A percentile compares a stretch with the other conserved stretches of the same genome.
These are phyloP conservation scores for Pichia californica DNA, from an alignment of 805 yeast species.

Conservation along the genomic window DNA sequence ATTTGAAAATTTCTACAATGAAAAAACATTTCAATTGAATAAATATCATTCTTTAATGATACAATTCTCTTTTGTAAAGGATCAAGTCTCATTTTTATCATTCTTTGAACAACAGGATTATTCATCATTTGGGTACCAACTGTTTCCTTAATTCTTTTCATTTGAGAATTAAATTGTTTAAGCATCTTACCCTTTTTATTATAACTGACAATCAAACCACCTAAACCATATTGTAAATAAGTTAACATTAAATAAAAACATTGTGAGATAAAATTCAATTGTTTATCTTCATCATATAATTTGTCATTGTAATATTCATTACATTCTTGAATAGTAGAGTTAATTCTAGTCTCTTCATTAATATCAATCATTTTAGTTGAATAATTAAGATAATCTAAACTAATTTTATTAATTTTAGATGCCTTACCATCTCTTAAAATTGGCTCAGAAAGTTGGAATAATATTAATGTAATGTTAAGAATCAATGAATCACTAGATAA, in stretches of 20 bases:
- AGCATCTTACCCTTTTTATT: conserved; percentile 46
- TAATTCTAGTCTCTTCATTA: conserved; percentile 74
- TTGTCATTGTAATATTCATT: conserved; percentile 44
- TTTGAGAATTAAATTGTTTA: conserved; percentile 45
- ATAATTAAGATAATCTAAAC: conserved; percentile 55
- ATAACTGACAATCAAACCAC: conserved; percentile 60
- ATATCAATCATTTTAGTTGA: conserved; percentile 54
- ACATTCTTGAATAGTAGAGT: conserved; percentile 69
- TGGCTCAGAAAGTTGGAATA: conserved; percentile 74
- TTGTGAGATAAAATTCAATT: conserved; percentile 77
- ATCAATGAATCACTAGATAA: conserved; percentile 76
- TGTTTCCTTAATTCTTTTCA: conserved; percentile 44
- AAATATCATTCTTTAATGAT: conserved; percentile 37
- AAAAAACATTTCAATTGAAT: conserved; percentile 60
- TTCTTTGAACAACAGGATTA: conserved; percentile 27
- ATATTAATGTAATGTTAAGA: conserved; percentile 63
- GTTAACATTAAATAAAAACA: conserved; percentile 77
- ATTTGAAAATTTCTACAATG: conserved; percentile 49
- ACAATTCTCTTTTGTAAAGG: conserved; percentile 31
- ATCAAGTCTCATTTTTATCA: conserved; percentile 23
- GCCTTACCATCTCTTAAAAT: conserved; percentile 55
- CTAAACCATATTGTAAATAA: conserved; percentile 81
- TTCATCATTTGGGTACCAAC: conserved; percentile 13
- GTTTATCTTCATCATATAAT: conserved; percentile 27
- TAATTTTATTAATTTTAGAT: conserved; percentile 70